Conservation (phyloP, 495 filamentous ascomycete species). For the Aspergillus ostianus region DNA sequence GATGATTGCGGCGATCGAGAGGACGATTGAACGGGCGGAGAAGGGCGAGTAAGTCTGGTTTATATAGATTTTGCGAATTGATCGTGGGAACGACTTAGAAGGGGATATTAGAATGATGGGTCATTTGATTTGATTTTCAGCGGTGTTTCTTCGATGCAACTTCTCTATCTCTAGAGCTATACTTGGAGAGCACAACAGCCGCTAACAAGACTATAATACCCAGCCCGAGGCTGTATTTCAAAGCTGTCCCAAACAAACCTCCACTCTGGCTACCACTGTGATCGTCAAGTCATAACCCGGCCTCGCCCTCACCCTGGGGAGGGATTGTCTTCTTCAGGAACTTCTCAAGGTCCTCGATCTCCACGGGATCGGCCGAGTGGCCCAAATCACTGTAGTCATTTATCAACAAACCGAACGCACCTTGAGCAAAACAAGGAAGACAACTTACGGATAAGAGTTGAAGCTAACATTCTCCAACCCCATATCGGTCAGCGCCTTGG, state of each 20-base stretch:
- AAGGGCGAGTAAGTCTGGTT: constrained; percentile 9
- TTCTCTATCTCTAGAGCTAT: constrained; percentile 30
- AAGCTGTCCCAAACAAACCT: constrained; percentile 1
- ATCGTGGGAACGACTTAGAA: neutral
- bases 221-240: constrained; percentile 28
- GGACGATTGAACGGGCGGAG: constrained; percentile 28
- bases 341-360: constrained; percentile 80
- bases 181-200: constrained; percentile 49
- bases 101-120: neutral
- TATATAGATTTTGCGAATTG: neutral
- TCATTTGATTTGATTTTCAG: constrained; percentile 1
- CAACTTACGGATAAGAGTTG: constrained; percentile 68
- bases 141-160: constrained; percentile 11
- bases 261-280: constrained; percentile 1
- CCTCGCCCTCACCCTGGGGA: constrained; percentile 56
- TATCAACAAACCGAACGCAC: constrained; percentile 16
- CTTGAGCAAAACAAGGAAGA: neutral
- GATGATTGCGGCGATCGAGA: constrained; percentile 33
- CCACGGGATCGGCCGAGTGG: constrained; percentile 74
- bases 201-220: constrained; percentile 52
- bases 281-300: constrained; percentile 49
- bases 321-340: constrained; percentile 69
- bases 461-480: constrained; percentile 70
- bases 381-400: constrained; percentile 52
- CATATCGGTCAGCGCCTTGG: constrained; percentile 58